Evolutionary conservation across 257 asterid genomes (phyloP).

Genomic region (Marsdenia floribunda): DNA sequence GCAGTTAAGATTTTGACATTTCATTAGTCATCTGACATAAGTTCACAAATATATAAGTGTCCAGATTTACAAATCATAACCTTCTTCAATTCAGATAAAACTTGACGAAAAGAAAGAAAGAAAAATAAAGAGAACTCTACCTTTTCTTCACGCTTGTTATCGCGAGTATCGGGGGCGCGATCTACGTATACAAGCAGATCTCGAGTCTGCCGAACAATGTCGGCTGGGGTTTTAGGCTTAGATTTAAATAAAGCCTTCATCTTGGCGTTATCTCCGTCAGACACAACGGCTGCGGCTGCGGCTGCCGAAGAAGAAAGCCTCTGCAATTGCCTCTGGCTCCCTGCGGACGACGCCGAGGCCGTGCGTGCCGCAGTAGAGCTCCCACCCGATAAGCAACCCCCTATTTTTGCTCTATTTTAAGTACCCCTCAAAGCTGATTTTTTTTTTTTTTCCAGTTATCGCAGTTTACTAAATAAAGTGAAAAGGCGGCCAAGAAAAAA

Average conservation of each 20-base stretch:
- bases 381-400: constrained; percentile 58
- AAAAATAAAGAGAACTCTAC: constrained; percentile 18
- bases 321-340: constrained; percentile 8
- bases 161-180: constrained; percentile 50
- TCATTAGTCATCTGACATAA: neutral
- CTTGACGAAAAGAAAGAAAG: neutral
- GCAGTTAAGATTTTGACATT: neutral
- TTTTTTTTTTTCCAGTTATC: neutral
- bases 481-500: neutral
- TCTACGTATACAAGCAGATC: constrained; percentile 70
- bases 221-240: constrained; percentile 80
- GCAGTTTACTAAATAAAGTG: neutral
- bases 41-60: neutral
- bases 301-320: constrained; percentile 19
- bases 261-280: constrained; percentile 29
- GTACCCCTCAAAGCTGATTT: neutral
- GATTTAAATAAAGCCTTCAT: constrained; percentile 79
- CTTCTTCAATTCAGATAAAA: neutral
- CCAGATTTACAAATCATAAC: neutral
- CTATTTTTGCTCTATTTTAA: constrained; percentile 39
- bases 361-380: constrained; percentile 46
- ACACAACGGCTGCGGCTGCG: constrained; percentile 32
- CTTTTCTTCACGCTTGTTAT: constrained; percentile 85
- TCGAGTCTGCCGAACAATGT: constrained; percentile 80
- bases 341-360: constrained; percentile 41